Evolutionary conservation across 2,329 filamentous ascomycete species (phyloP), one percentile per base, ranked within the genome.

Genomic region (Diplodia seriata): DNA sequence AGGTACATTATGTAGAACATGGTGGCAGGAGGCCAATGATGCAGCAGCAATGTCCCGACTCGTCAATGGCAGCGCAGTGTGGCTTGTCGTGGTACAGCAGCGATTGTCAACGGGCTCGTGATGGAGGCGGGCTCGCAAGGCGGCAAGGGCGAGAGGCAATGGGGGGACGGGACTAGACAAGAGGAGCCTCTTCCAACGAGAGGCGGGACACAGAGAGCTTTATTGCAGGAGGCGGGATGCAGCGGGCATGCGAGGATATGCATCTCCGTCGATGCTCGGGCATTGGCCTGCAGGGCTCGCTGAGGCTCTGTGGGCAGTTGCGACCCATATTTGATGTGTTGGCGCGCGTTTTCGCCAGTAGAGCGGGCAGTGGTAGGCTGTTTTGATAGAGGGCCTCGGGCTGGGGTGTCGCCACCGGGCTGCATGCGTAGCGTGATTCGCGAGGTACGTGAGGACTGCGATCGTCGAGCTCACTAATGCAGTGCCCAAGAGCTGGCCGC

Each of bases 301-400:
- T 62, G 79, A 78, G 78, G 79, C 78, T 81, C 79, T 80, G 56
- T 54, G 47, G 76, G 74, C 70, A 72, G 73, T 78, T 79, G 57
- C 57, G 81, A 78, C 80, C 81, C 81, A 81, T 81, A 80, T 77
- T 43, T 91, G 92, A 93, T 96, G 93, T 91, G 92, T 86, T 96
- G 93, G 92, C 92, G 90, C 89, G 84, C 85, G 85, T 90, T 85
- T 85, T 88, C 87, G 87, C 91, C 91, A 94, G 90, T 94, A 89
- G 86, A 89, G 40, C 74, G 47, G 65, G 53, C 38, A 59, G 65
- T 47, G 65, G 54, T 56, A 66, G 59, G 65, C 47, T 56, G 55
- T 56, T 59, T 61, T 67, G 65, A 67, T 61, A 57, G 63, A 66
- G 50, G 63, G 63, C 53, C 59, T 50, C 43, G 33, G 59, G 59